Percentiles rank a stretch among this genome's conserved stretches.
These are phyloP conservation scores for Annulohypoxylon nitens DNA, from an alignment of 495 filamentous ascomycete species.

Conservation along the genomic window DNA sequence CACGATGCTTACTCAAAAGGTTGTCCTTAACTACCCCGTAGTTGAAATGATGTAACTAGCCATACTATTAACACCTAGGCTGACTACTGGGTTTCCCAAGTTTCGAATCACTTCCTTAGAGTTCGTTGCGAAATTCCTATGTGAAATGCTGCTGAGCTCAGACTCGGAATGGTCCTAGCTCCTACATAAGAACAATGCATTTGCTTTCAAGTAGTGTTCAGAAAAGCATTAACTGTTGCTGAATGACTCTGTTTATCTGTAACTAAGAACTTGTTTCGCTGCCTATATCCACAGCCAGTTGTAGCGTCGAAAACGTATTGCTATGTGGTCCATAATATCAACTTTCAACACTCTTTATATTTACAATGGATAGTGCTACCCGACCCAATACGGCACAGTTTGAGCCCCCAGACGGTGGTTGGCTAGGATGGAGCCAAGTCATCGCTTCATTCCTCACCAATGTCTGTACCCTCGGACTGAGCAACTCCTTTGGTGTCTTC, in stretches of 20 bases:
- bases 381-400: background rate
- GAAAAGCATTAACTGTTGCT: background rate
- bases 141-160: background rate
- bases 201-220: background rate
- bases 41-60: background rate
- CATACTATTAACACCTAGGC: background rate
- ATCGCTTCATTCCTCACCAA: conserved; percentile 42
- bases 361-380: background rate
- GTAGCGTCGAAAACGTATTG: background rate
- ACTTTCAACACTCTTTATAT: background rate
- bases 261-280: background rate
- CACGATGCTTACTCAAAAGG: background rate
- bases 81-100: background rate
- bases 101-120: background rate
- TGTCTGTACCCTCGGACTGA: conserved; percentile 53
- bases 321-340: background rate
- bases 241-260: background rate
- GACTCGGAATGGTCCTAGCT: background rate
- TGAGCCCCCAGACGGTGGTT: background rate
- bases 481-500: conserved; percentile 63
- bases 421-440: conserved; percentile 43
- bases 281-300: background rate
- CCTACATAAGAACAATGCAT: background rate
- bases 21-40: background rate
- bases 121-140: background rate